phyloP scores from a whole-genome alignment of 2,329 filamentous ascomycete genomes.

The Gnomoniopsis smithogilvyi region DNA sequence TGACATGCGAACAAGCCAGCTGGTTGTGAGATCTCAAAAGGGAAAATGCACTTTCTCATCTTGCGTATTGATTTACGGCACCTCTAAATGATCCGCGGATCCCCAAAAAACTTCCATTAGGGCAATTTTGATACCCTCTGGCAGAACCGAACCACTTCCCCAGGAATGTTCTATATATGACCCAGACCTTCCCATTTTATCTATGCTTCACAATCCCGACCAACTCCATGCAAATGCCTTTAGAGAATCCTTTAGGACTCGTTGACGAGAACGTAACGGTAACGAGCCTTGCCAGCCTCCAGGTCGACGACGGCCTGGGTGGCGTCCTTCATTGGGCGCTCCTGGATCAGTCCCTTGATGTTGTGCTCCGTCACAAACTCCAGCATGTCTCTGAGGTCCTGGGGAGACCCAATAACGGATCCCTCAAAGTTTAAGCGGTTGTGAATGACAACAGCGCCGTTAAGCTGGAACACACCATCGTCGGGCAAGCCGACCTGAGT shows the following conservation, averaged over 20 bases:
- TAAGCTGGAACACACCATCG: slow-evolving; percentile 39
- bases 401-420: slow-evolving; percentile 40
- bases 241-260: slow-evolving; percentile 24
- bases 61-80: no score
- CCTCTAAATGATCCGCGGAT: no score
- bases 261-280: slow-evolving; percentile 44
- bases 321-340: slow-evolving; percentile 50
- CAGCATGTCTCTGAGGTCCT: slow-evolving; percentile 57
- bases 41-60: no score
- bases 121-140: no score
- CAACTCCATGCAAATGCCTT: not conserved
- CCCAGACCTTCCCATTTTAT: not conserved
- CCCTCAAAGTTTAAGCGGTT: slow-evolving; percentile 50
- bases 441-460: slow-evolving; percentile 52
- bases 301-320: slow-evolving; percentile 54
- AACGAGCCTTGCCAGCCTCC: slow-evolving; percentile 49
- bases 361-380: slow-evolving; percentile 53
- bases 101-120: no score
- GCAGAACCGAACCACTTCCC: not conserved
- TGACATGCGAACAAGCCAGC: no score
- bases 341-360: slow-evolving; percentile 52
- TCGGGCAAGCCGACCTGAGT: slow-evolving; percentile 65
- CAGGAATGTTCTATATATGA: not conserved
- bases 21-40: no score
- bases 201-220: not conserved